These are phyloP conservation scores for Tulasnella sp. DNA, from an alignment of 768 basidiomycete species.

Conservation along the genomic window DNA sequence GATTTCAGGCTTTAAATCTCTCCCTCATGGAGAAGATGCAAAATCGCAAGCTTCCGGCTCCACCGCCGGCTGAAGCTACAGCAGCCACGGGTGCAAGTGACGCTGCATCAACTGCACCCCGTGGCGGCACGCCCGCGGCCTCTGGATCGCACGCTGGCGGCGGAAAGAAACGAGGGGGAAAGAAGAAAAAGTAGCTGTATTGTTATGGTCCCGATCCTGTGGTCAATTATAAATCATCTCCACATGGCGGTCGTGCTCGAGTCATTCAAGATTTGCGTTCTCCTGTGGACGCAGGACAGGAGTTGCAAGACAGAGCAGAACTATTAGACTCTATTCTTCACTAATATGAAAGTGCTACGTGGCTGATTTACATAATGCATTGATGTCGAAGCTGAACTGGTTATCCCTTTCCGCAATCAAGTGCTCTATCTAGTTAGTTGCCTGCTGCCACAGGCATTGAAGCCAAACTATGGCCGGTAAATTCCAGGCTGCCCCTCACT, in stretches of 20 bases:
- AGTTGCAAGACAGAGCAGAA: not conserved
- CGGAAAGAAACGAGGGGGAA: conserved; percentile 7
- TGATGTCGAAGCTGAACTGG: not conserved
- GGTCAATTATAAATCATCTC: not conserved
- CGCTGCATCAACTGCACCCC: not conserved
- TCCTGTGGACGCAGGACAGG: not conserved
- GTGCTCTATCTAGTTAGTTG: not conserved
- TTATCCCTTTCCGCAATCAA: not conserved
- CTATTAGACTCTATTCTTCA: not conserved
- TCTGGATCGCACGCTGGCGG: not conserved
- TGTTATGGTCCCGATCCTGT: not conserved
- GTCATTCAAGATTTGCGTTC: not conserved
- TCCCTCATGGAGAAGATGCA: conserved; percentile 82
- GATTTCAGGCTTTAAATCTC: conserved; percentile 87
- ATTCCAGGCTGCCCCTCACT: not conserved
- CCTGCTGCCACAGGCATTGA: not conserved
- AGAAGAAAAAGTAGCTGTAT: not conserved
- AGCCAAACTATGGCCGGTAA: not conserved
- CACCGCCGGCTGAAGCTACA: conserved; percentile 21
- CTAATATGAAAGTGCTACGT: not conserved
- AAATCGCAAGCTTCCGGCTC: conserved; percentile 44
- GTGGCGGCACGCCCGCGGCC: not conserved
- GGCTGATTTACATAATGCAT: not conserved
- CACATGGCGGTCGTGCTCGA: not conserved
- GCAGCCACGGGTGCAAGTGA: not conserved